A percentile compares a stretch with the other conserved stretches of the same genome.
Evolutionary conservation across 345 rosid genomes (phyloP).

Genomic region (Eutrema yunnanense): DNA sequence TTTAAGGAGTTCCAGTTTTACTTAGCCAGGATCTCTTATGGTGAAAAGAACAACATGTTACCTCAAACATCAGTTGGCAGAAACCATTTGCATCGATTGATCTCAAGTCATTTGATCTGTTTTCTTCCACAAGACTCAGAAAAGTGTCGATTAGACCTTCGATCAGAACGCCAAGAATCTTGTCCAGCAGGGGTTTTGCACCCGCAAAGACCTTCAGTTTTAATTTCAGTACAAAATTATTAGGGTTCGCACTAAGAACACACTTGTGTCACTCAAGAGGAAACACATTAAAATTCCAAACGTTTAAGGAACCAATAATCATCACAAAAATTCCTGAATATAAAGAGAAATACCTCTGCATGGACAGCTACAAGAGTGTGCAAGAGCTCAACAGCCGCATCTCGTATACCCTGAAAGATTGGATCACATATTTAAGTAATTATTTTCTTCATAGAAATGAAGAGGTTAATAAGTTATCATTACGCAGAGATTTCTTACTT

Average conservation of each 20-base stretch:
- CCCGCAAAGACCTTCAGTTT: constrained; percentile 80
- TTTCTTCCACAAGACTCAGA: constrained; percentile 74
- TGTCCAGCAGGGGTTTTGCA: constrained; percentile 88
- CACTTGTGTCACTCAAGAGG: not conserved
- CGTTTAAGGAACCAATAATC: not conserved
- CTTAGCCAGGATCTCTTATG: not conserved
- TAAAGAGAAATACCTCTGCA: constrained; percentile 53
- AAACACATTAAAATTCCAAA: not conserved
- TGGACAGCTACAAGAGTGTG: constrained; percentile 93
- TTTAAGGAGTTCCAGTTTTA: not conserved
- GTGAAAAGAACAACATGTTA: constrained; percentile 19
- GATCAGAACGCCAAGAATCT: constrained; percentile 84
- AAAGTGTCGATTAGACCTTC: constrained; percentile 95
- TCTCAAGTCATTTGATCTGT: constrained; percentile 52
- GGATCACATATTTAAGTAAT: constrained; percentile 1
- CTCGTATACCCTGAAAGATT: constrained; percentile 74
- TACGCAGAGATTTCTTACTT: constrained; percentile 41
- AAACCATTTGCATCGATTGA: constrained; percentile 89
- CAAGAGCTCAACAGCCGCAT: constrained; percentile 89
- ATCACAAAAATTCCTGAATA: not conserved
- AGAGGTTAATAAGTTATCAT: not conserved
- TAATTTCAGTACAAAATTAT: not conserved
- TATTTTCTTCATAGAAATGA: not conserved
- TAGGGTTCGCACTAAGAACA: not conserved
- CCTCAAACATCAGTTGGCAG: constrained; percentile 99